These are phyloP conservation scores for Aureobasidium lini DNA, from an alignment of 2,329 filamentous ascomycete genomes.

Conservation along the genomic window DNA sequence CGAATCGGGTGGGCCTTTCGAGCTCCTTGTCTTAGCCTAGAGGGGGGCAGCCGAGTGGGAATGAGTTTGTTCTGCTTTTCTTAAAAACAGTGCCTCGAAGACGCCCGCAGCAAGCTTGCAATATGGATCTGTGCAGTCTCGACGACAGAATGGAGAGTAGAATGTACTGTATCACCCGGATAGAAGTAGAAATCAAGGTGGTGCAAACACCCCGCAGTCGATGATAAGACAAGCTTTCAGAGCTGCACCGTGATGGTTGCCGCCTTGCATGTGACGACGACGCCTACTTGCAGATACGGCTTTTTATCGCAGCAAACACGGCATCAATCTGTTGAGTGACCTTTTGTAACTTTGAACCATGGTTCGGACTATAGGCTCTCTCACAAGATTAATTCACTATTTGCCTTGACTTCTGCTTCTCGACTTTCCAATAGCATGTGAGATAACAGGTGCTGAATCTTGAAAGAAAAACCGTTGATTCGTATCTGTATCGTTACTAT, in stretches of 20 bases:
- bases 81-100: not conserved
- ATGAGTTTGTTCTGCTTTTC: conserved; percentile 3
- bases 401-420: not conserved
- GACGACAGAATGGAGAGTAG: not conserved
- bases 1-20: not conserved
- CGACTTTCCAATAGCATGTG: not conserved
- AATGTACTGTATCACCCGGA: not conserved
- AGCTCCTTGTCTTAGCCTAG: conserved; percentile 2
- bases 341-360: not conserved
- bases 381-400: not conserved
- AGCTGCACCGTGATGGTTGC: conserved; percentile 7
- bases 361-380: not conserved
- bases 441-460: not conserved
- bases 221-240: conserved; percentile 8
- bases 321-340: not conserved
- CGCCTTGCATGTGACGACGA: conserved; percentile 10
- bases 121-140: not conserved
- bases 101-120: not conserved
- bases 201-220: conserved; percentile 7
- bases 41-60: not conserved
- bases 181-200: conserved; percentile 10
- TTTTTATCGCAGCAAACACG: not conserved
- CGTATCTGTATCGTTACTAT: conserved; percentile 11
- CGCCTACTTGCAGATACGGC: not conserved
- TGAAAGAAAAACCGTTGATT: not conserved